Evolutionary conservation across 2,329 filamentous ascomycete species (phyloP), one percentile per base, ranked within the genome.

Genomic region (Penicillium sp.): DNA sequence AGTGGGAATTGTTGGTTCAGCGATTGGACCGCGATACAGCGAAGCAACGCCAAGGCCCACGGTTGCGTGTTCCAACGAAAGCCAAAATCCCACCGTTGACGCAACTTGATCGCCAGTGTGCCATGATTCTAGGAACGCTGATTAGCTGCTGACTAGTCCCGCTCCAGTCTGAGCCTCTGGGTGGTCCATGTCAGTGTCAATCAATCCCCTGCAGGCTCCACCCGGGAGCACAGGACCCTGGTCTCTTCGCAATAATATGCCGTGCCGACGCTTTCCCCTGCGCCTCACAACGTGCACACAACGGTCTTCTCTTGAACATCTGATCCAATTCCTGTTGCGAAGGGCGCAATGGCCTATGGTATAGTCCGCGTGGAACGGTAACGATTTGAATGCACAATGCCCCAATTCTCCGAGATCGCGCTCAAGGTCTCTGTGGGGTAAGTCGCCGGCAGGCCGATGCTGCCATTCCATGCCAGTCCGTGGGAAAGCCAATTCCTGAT

Each of bases 371-470:
- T 28, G 16, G 13, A 43, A n/a, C 33, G 34, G 29, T 49, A 35
- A 37, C 10, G 45, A 32, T 27, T 40, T 45, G 39, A 45, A 43
- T 39, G 44, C 42, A 49, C 41, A 25, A 63, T 63, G 59, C 41
- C 53, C 40, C 45, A 42, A 41, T 45, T 64, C 38, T 54, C 59
- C 30, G 44, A 64, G 36, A 54, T 51, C 10, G 54, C 57, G 43
- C 54, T 63, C 14, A 59, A 54, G 51, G 53, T 59, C 48, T 57
- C 52, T 41, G 41, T 65, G 45, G 62, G 62, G 62, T 65, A 53
- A 45, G 53, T 54, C 27, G 14, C 26, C 20, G 17, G 21, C 14
- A 6, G 11, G 25, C 7, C 18, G 17, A 20, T 32, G 26, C 41
- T 29, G 20, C 29, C 35, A 36, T 45, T 15, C 35, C 32, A 37